These are phyloP conservation scores for Penicillium vulpinum DNA, from an alignment of 2,329 filamentous ascomycete genomes.

Conservation along the genomic window DNA sequence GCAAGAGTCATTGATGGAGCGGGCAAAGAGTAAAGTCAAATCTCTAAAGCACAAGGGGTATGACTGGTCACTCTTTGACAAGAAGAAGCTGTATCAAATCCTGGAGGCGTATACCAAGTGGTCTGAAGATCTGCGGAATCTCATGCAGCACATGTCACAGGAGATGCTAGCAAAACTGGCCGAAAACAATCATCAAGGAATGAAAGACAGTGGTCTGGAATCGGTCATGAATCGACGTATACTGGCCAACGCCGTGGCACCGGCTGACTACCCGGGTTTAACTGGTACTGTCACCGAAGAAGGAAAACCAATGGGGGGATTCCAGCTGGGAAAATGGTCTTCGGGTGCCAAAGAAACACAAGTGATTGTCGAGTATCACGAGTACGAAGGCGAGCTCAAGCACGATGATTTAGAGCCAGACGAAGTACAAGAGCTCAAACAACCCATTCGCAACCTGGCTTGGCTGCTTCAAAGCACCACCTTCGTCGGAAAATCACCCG, in stretches of 20 bases:
- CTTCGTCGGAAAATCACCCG: slow-evolving; percentile 12
- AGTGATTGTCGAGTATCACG: slow-evolving; percentile 30
- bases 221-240: slow-evolving; percentile 26
- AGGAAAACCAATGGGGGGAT: slow-evolving; percentile 18
- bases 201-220: slow-evolving; percentile 28
- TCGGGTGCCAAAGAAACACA: slow-evolving; percentile 2
- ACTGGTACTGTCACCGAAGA: slow-evolving; percentile 24
- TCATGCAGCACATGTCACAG: slow-evolving; percentile 34
- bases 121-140: slow-evolving; percentile 26
- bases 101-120: slow-evolving; percentile 29
- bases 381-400: slow-evolving; percentile 26
- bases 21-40: slow-evolving; percentile 25
- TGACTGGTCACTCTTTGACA: slow-evolving; percentile 36
- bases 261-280: slow-evolving; percentile 21
- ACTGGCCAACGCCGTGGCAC: slow-evolving; percentile 20
- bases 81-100: slow-evolving; percentile 26
- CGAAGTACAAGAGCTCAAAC: slow-evolving; percentile 26
- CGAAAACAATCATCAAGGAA: slow-evolving; percentile 9
- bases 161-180: slow-evolving; percentile 21
- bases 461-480: slow-evolving; percentile 31
- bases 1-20: slow-evolving; percentile 24
- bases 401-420: slow-evolving; percentile 27
- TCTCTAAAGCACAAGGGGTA: slow-evolving; percentile 28
- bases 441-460: slow-evolving; percentile 28
- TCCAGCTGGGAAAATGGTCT: slow-evolving; percentile 24